phyloP scores from a whole-genome alignment of 805 yeast genomes.

The Monosporozyma yasuniensis region DNA sequence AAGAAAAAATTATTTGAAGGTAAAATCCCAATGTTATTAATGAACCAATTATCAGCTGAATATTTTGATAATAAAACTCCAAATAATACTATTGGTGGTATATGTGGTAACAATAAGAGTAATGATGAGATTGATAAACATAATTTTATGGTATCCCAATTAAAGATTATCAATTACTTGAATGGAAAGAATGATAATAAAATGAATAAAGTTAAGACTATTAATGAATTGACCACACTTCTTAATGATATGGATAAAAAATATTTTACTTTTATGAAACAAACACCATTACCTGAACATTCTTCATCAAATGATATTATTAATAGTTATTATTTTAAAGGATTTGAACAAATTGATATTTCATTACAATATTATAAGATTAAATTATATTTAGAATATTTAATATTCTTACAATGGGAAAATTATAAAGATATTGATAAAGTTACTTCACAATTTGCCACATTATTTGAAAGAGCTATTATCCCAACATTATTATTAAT shows the following conservation, averaged over 20 bases:
- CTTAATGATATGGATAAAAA: neutral
- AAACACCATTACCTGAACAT: neutral
- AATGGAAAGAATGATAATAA: constrained; percentile 10
- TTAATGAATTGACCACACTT: constrained; percentile 1
- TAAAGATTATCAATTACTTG: constrained; percentile 9
- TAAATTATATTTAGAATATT: constrained; percentile 14
- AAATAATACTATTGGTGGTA: constrained; percentile 12
- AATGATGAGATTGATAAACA: constrained; percentile 5
- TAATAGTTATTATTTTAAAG: neutral
- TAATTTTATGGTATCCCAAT: neutral
- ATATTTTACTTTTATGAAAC: neutral
- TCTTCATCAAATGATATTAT: neutral
- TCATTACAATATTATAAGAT: constrained; percentile 18
- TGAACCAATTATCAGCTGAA: constrained; percentile 6
- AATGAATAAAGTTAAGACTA: neutral
- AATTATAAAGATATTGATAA: constrained; percentile 7
- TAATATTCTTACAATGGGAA: constrained; percentile 18
- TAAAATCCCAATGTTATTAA: constrained; percentile 15
- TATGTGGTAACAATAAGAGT: constrained; percentile 16
- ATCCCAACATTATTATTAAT: neutral
- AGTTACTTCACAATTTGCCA: constrained; percentile 10
- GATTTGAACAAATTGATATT: neutral
- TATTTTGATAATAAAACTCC: constrained; percentile 13
- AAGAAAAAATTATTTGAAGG: constrained; percentile 20
- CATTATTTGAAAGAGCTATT: constrained; percentile 9